These are phyloP conservation scores for Saccharomycopsis microspora DNA, from an alignment of 805 yeast species.

Conservation along the genomic window DNA sequence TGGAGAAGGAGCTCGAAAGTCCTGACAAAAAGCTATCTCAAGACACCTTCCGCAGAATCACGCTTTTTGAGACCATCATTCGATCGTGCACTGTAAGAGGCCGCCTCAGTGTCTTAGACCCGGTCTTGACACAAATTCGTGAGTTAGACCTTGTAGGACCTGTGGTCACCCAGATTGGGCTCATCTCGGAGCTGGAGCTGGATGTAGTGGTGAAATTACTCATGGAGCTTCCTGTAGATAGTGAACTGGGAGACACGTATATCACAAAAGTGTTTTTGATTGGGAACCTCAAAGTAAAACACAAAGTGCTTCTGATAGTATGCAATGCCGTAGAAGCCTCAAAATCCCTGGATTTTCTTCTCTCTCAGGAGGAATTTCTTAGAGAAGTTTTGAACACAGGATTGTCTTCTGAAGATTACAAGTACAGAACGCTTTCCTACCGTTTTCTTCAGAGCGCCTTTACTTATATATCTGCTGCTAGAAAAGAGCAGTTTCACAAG, in stretches of 20 bases:
- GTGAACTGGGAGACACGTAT: background rate
- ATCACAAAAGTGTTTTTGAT: background rate
- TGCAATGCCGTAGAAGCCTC: background rate
- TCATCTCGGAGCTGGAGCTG: too few species aligned
- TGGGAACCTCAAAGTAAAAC: background rate
- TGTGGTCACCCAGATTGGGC: background rate
- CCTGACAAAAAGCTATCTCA: background rate
- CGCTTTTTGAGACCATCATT: background rate
- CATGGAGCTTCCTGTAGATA: background rate
- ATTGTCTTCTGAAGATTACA: background rate
- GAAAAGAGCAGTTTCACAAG: background rate
- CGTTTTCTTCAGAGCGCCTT: background rate
- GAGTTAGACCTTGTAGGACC: background rate
- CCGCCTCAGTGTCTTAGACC: background rate
- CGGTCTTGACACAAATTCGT: background rate
- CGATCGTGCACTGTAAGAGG: background rate
- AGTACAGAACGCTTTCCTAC: background rate
- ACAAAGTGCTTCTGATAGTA: background rate
- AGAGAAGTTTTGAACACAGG: background rate
- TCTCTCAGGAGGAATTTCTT: background rate
- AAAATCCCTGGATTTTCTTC: background rate
- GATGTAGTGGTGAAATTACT: background rate
- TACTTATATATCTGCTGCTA: background rate
- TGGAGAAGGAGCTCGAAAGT: background rate
- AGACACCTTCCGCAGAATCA: background rate